These are phyloP conservation scores for Monosporascus sp. DNA, from an alignment of 2,329 filamentous ascomycete species.

Conservation along the genomic window DNA sequence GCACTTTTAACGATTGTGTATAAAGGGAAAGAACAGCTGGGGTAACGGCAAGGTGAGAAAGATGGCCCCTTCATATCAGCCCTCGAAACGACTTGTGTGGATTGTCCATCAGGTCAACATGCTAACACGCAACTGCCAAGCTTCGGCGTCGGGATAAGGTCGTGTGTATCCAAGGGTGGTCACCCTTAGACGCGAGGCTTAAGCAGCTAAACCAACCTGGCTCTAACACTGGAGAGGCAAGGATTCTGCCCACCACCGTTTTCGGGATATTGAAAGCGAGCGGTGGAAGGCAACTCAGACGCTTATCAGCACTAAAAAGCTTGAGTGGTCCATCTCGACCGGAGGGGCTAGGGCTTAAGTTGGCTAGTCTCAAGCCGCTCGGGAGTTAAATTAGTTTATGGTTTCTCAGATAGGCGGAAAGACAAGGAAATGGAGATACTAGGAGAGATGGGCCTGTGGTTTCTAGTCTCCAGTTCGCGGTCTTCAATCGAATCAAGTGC, in stretches of 20 bases:
- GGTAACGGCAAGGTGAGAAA: not conserved
- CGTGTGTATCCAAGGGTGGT: not conserved
- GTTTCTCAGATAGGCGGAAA: too few species aligned
- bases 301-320: not conserved
- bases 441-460: too few species aligned
- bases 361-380: too few species aligned
- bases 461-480: too few species aligned
- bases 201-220: not conserved
- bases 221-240: not conserved
- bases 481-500: too few species aligned
- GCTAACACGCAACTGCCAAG: not conserved
- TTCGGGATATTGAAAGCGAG: too few species aligned
- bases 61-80: not conserved
- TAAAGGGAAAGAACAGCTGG: not conserved
- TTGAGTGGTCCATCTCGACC: not conserved
- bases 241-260: too few species aligned
- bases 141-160: not conserved
- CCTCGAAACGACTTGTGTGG: not conserved
- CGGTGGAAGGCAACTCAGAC: not conserved
- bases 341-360: not conserved
- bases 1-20: not conserved
- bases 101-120: not conserved
- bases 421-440: too few species aligned
- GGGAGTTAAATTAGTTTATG: too few species aligned
- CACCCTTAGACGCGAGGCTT: not conserved